Percentiles rank a stretch among this genome's conserved stretches.
Evolutionary conservation across 2,329 filamentous ascomycete genomes (phyloP).

Genomic region (Penicillium sp.): DNA sequence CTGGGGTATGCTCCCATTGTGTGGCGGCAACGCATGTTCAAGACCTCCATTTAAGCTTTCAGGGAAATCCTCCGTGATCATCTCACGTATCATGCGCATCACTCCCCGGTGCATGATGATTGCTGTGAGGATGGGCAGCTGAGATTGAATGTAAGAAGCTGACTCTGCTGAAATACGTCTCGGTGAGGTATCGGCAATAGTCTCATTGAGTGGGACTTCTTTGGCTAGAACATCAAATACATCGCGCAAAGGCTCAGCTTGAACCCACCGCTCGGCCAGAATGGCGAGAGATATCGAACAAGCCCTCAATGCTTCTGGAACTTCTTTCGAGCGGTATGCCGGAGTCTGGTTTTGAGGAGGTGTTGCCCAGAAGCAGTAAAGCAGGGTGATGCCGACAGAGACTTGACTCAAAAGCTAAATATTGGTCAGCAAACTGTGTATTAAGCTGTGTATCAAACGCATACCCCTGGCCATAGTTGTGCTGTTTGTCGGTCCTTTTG

Average conservation of each 20-base stretch:
- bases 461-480: conserved; percentile 20
- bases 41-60: neutral
- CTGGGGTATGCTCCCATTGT: neutral
- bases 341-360: conserved; percentile 4
- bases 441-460: neutral
- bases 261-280: conserved; percentile 16
- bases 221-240: conserved; percentile 14
- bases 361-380: conserved; percentile 21
- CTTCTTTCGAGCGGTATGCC: conserved; percentile 5
- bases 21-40: neutral
- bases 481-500: conserved; percentile 20
- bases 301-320: conserved; percentile 13
- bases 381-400: conserved; percentile 13
- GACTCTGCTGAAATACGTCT: conserved; percentile 6
- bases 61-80: conserved; percentile 13
- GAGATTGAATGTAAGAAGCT: conserved; percentile 3
- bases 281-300: conserved; percentile 18
- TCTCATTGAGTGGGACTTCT: conserved; percentile 5
- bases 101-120: conserved; percentile 15
- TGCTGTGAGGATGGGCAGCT: conserved; percentile 2
- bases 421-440: neutral
- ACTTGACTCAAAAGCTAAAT: conserved; percentile 19
- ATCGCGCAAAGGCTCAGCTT: conserved; percentile 18
- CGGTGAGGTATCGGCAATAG: neutral
- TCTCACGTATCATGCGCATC: conserved; percentile 16